phyloP scores from a whole-genome alignment of 805 yeast genomes.

The Saccharomycopsis guyanensis region DNA sequence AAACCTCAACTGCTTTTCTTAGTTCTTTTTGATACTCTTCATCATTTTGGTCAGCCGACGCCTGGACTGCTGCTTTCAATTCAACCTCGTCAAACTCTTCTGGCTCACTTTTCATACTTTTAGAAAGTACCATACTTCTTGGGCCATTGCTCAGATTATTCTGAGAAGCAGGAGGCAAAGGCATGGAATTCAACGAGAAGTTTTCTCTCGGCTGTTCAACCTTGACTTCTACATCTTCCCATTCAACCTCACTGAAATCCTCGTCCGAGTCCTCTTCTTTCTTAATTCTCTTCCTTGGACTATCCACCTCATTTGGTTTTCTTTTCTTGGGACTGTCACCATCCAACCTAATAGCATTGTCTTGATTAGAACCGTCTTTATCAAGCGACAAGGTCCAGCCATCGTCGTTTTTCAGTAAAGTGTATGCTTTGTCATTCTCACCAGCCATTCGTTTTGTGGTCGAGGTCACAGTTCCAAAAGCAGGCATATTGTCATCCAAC shows the following conservation, averaged over 20 bases:
- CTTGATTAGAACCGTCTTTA: conserved; percentile 32
- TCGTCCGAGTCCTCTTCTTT: conserved; percentile 29
- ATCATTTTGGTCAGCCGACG: conserved; percentile 26
- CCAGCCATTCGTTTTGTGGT: conserved; percentile 66
- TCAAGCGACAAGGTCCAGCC: conserved; percentile 77
- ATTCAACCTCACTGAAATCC: conserved; percentile 43
- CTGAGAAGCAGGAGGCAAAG: conserved; percentile 28
- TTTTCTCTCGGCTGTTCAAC: conserved; percentile 26
- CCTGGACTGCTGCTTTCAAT: conserved; percentile 14
- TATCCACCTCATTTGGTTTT: conserved; percentile 3
- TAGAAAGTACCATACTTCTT: background rate
- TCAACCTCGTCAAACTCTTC: conserved; percentile 13
- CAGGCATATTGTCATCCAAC: conserved; percentile 45
- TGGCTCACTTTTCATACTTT: background rate
- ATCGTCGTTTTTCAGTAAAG: conserved; percentile 63
- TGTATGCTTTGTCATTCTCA: conserved; percentile 69
- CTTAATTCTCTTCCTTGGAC: conserved; percentile 13
- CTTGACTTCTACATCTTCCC: conserved; percentile 60
- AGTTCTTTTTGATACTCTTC: conserved; percentile 23
- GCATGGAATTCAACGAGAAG: conserved; percentile 36
- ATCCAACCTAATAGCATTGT: conserved; percentile 45
- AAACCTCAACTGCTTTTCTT: conserved; percentile 39
- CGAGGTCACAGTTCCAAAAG: conserved; percentile 27
- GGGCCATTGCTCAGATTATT: background rate
- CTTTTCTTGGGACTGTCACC: conserved; percentile 23